Percentiles rank a stretch among this genome's conserved stretches.
These are phyloP conservation scores for Boletus coccyginus DNA, from an alignment of 768 basidiomycete genomes.

Conservation along the genomic window DNA sequence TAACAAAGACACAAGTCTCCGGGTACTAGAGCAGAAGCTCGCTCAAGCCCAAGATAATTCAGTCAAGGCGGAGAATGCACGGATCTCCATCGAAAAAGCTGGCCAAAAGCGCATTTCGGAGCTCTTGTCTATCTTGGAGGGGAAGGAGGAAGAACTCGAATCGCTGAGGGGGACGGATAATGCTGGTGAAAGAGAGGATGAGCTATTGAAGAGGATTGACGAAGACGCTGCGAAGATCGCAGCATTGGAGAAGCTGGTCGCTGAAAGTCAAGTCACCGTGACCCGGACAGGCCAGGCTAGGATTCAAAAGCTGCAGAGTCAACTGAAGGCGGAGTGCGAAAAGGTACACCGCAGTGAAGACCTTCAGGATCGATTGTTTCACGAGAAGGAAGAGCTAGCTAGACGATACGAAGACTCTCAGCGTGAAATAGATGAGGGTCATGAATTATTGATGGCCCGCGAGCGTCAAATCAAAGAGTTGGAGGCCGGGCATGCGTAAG, in stretches of 20 bases:
- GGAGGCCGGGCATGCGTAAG: conserved; percentile 27
- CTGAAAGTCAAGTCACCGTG: conserved; percentile 38
- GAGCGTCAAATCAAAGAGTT: conserved; percentile 26
- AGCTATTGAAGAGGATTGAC: conserved; percentile 62
- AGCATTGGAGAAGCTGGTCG: conserved; percentile 50
- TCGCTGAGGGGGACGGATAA: conserved; percentile 39
- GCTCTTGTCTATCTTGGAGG: conserved; percentile 44
- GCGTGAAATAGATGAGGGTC: conserved; percentile 29
- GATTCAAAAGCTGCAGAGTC: conserved; percentile 40
- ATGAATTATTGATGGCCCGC: conserved; percentile 16
- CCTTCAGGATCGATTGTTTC: conserved; percentile 43
- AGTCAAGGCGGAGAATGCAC: conserved; percentile 57
- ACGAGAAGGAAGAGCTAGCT: conserved; percentile 52
- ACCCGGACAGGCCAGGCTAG: conserved; percentile 29
- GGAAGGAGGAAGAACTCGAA: conserved; percentile 58
- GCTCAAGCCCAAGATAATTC: conserved; percentile 47
- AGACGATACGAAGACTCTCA: conserved; percentile 41
- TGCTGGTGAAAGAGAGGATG: conserved; percentile 53
- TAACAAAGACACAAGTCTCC: conserved; percentile 46
- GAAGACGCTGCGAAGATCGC: conserved; percentile 69
- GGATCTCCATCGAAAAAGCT: conserved; percentile 50
- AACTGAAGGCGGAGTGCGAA: conserved; percentile 42
- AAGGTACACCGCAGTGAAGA: conserved; percentile 41
- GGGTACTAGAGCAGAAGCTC: conserved; percentile 44
- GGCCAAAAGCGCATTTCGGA: conserved; percentile 43